Percentiles rank a stretch among this genome's conserved stretches.
These are phyloP conservation scores for Cladobotryum mycophilum DNA, from an alignment of 2,329 filamentous ascomycete genomes.

Conservation along the genomic window DNA sequence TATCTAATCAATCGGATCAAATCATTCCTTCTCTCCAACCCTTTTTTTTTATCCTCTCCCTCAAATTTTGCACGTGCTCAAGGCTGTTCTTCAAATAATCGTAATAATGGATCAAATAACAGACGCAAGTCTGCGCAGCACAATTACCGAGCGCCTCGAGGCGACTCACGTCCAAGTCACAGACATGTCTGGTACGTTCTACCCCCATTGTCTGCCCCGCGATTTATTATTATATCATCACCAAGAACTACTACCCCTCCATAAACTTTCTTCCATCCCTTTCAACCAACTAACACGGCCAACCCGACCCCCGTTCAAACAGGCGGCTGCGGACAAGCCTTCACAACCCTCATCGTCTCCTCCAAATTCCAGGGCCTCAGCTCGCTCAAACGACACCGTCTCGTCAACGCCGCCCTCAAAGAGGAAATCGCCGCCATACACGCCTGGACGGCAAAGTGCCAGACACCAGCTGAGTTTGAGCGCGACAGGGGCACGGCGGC, in stretches of 20 bases:
- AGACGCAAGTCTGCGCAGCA: slow-evolving; percentile 61
- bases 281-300: neutral
- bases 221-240: neutral
- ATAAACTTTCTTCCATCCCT: no score
- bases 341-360: slow-evolving; percentile 55
- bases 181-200: slow-evolving; percentile 74
- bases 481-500: slow-evolving; percentile 44
- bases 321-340: slow-evolving; percentile 58
- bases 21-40: neutral
- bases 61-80: neutral
- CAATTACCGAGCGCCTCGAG: slow-evolving; percentile 62
- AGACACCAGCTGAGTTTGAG: slow-evolving; percentile 86
- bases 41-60: neutral
- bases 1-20: slow-evolving; percentile 35
- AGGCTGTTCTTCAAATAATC: neutral
- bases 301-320: neutral
- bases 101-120: slow-evolving; percentile 57
- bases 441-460: slow-evolving; percentile 91
- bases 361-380: slow-evolving; percentile 63
- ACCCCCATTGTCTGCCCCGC: neutral
- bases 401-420: slow-evolving; percentile 79
- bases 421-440: slow-evolving; percentile 86
- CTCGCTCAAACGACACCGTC: slow-evolving; percentile 76
- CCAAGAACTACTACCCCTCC: neutral
- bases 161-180: slow-evolving; percentile 80